Evolutionary conservation across 345 rosid species (phyloP), one percentile per base, ranked within the genome.

Genomic region (Noccaea bulbosa): DNA sequence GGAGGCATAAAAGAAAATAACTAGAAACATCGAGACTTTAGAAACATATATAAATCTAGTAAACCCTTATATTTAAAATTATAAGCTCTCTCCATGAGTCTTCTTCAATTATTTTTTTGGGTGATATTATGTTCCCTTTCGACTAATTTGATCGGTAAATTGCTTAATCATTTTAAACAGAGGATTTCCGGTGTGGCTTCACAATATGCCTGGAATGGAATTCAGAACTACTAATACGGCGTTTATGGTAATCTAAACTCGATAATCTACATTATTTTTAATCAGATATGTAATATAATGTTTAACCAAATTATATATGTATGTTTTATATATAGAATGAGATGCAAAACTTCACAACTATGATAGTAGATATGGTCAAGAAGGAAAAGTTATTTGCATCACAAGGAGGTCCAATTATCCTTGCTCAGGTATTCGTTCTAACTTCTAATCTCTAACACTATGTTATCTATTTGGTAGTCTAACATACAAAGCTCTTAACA

Each of bases 361-460:
- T 79, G 71, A 88, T 92, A 11, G 89, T 89, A 14, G 74, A 86
- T 5, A 83, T 84, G 92, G 62, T 87, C 69, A 87, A 76, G 61
- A 56, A 53, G 8, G 87, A 80, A 56, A 87, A 87, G 64, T 17
- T 90, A 30, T 87, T 83, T 74, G 87, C 89, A 62, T 52, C 91
- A 52, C 93, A 90, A 74, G 93, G 96, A 73, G 93, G 96, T 6
- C 96, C 93, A 2, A 87, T 90, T 27, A 70, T 90, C 64, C 80
- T 87, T 67, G 76, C 88, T 35, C 96, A 89, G 88, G 80, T 47
- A 86, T 38, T 80, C 67, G 11, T 34, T 9, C 27, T 55, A 15
- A 82, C 4, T 66, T 85, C 14, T 55, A 15, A 82, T 5, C 68
- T 85, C 14, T 84, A 78, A 81, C 6, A 52, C 1, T 33, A 62